Conservation (phyloP, 2,329 filamentous ascomycete species). For the Ramularia endophylla region DNA sequence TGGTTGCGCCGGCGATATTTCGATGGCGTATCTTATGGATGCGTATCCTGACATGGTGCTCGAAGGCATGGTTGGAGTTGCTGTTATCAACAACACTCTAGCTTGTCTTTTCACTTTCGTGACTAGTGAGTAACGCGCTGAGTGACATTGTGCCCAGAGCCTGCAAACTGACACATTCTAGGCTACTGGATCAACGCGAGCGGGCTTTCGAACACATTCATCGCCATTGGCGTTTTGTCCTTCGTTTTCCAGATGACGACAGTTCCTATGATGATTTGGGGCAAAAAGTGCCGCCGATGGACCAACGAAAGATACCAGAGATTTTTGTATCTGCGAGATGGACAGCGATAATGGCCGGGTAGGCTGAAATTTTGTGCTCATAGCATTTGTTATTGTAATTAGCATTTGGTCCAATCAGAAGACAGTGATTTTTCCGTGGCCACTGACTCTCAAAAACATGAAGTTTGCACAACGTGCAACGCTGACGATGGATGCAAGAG, state of each 20-base stretch:
- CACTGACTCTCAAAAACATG: too few species aligned
- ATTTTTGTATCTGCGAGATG: conserved; percentile 23
- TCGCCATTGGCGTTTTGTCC: conserved; percentile 47
- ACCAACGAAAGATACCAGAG: conserved; percentile 32
- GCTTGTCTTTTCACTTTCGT: conserved; percentile 51
- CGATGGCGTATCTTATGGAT: conserved; percentile 49
- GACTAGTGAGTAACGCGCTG: conserved; percentile 19
- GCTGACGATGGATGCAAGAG: too few species aligned
- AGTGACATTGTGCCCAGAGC: neutral
- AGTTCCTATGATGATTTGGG: conserved; percentile 50
- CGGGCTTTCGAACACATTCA: conserved; percentile 44
- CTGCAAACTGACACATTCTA: conserved; percentile 5
- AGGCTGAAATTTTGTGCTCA: too few species aligned
- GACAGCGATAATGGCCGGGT: conserved; percentile 16
- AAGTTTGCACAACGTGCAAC: too few species aligned
- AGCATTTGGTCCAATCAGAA: too few species aligned
- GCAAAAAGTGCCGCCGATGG: conserved; percentile 45
- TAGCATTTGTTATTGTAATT: too few species aligned
- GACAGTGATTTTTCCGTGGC: too few species aligned
- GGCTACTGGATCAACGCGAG: conserved; percentile 43
- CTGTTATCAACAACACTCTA: conserved; percentile 52
- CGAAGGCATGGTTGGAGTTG: conserved; percentile 54
- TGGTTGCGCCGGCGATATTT: conserved; percentile 52
- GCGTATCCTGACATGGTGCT: conserved; percentile 53
- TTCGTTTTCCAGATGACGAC: conserved; percentile 48